A percentile compares a stretch with the other conserved stretches of the same genome.
Evolutionary conservation across 345 rosid species (phyloP).

Genomic region (Firmiana major): DNA sequence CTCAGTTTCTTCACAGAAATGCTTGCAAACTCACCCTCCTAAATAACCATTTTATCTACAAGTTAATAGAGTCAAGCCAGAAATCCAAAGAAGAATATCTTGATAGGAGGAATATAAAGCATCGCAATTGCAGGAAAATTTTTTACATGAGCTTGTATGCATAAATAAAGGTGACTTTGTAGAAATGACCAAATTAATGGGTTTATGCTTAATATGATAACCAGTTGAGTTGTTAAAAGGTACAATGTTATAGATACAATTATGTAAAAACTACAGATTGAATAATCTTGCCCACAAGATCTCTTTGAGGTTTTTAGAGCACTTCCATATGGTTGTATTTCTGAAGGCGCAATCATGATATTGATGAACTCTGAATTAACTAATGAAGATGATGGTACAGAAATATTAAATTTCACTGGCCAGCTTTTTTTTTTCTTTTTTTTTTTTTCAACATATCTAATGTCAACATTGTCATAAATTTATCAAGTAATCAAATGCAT

Average conservation of each 20-base stretch:
- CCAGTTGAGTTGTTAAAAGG: not conserved
- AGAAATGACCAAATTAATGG: not conserved
- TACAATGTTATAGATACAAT: not conserved
- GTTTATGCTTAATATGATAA: no score
- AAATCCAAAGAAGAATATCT: not conserved
- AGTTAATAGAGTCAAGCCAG: conserved; percentile 12
- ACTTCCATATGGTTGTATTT: not conserved
- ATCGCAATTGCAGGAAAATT: not conserved
- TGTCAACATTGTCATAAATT: not conserved
- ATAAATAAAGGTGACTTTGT: not conserved
- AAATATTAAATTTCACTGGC: not conserved
- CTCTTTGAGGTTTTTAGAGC: not conserved
- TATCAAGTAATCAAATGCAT: not conserved
- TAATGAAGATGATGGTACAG: not conserved
- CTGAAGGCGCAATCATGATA: not conserved
- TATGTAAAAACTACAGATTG: not conserved
- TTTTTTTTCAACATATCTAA: not conserved
- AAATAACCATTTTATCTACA: conserved; percentile 4
- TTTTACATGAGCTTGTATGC: not conserved
- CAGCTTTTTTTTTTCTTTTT: not conserved
- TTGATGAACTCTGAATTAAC: no score
- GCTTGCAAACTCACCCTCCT: conserved; percentile 91
- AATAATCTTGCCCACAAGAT: not conserved
- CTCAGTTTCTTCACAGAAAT: conserved; percentile 79
- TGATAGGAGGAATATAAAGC: no score